Percentiles rank a stretch among this genome's conserved stretches.
Conservation (phyloP, 331 rosid genomes). For the Pyrus hybrid region DNA sequence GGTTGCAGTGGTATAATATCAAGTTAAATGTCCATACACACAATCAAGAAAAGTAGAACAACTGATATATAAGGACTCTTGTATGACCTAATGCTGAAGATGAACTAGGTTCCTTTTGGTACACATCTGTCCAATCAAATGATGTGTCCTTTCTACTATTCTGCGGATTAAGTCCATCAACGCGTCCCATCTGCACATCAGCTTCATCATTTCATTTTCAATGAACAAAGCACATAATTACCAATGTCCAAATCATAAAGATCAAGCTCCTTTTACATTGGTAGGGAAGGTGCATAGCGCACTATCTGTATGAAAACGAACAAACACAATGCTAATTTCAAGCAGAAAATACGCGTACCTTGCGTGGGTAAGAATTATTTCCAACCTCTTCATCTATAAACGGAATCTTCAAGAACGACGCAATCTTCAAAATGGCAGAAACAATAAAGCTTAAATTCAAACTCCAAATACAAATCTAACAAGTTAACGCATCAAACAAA, state of each 20-base stretch:
- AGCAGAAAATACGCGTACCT: slow-evolving; percentile 42
- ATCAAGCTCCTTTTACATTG: not conserved
- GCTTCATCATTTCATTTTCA: slow-evolving; percentile 1
- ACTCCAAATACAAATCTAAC: not conserved
- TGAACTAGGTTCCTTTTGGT: slow-evolving; percentile 38
- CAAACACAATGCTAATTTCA: not conserved
- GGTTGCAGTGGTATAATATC: slow-evolving; percentile 1
- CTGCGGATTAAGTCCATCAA: slow-evolving; percentile 70
- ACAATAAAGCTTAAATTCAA: not conserved
- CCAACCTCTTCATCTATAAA: slow-evolving; percentile 80
- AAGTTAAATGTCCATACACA: slow-evolving; percentile 5
- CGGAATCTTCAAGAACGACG: slow-evolving; percentile 72
- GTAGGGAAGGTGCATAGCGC: not conserved
- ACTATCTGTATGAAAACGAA: not conserved
- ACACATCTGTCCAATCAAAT: slow-evolving; percentile 68
- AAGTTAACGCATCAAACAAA: not conserved
- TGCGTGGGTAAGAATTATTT: slow-evolving; percentile 69
- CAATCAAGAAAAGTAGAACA: not conserved
- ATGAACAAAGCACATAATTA: not conserved
- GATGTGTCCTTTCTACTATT: slow-evolving; percentile 54
- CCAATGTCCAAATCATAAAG: not conserved
- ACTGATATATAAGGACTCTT: not conserved
- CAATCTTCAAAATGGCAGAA: slow-evolving; percentile 32
- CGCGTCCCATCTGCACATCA: slow-evolving; percentile 82
- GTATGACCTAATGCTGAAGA: slow-evolving; percentile 42